Base-by-base conservation (phyloP, 441 rosid genomes). In the Croton laevigatus region DNA sequence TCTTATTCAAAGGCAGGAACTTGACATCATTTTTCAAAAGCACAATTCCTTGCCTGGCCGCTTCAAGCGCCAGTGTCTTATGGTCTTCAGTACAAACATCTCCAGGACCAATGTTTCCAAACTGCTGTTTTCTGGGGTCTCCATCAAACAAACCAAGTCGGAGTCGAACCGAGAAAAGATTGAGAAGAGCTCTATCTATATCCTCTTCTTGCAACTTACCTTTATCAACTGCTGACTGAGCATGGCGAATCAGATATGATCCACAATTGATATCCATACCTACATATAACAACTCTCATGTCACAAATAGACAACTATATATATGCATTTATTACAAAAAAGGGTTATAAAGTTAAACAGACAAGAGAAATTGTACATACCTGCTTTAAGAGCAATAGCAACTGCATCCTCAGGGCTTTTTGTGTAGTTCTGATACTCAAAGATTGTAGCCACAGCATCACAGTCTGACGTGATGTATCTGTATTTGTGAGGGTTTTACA, bases 221-320 rank as follows among this genome's bases (percentile, higher is more conserved):
- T 42, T 72, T 36, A 51, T 86, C 72, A 61, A 94, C 65, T 5
- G 97, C 89, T 62, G 85, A 75, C 72, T 75, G 74, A 80, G 90
- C 85, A 77, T 89, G 27, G 55, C 88, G 83, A 71, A 82, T 73
- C 82, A 87, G 66, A 76, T 76, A 89, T 0, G 97, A 75, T 58
- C 98, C 97, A 73, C 99, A 94, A 71, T 90, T 89, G 73, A 89
- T 82, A 78, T 94, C 99, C 85, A 90, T 82, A 55, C 97, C 98
- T 89, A 78, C 68, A 76, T 8, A 74, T 38, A 54, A 76, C 13
- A 20, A 17, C 42, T 37, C n/a, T 40, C 42, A 45, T 34, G 32
- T 72, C 49, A 75, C 36, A 13, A 49, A 14, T 23, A 44, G 45
- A 9, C 36, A 48, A 51, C 48, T 6, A 40, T 27, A 40, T 4